Percentiles rank a stretch among this genome's conserved stretches.
Conservation (phyloP, 2,329 filamentous ascomycete genomes). For the Fusarium sp. region DNA sequence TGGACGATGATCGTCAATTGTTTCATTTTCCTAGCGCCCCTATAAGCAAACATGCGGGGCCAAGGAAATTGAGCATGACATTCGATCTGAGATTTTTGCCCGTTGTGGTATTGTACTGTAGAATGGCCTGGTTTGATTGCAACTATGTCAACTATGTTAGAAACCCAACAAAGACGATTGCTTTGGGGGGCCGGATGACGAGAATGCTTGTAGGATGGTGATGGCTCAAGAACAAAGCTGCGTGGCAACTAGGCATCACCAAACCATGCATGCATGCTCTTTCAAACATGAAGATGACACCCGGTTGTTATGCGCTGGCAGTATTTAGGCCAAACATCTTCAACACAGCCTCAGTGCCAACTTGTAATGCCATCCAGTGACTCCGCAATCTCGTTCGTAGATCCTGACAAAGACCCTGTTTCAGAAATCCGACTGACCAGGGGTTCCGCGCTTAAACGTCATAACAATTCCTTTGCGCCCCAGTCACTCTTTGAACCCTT, state of each 20-base stretch:
- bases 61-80: constrained; percentile 4
- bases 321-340: constrained; percentile 22
- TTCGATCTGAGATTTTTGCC: constrained; percentile 1
- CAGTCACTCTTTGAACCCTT: constrained; percentile 27
- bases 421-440: constrained; percentile 37
- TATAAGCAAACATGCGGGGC: background rate
- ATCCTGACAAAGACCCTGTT: constrained; percentile 40
- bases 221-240: constrained; percentile 8
- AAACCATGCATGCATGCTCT: background rate
- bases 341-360: constrained; percentile 41
- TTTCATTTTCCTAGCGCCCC: constrained; percentile 9
- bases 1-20: constrained; percentile 6
- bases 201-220: background rate
- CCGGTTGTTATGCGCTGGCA: constrained; percentile 37
- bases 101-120: background rate
- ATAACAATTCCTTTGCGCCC: constrained; percentile 35
- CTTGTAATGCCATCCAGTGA: constrained; percentile 39
- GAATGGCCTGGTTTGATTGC: background rate
- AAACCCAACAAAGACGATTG: background rate
- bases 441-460: constrained; percentile 47
- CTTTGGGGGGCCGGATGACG: background rate
- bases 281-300: background rate
- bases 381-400: constrained; percentile 24
- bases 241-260: constrained; percentile 2
- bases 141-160: constrained; percentile 2